Evolutionary conservation across 2,329 filamentous ascomycete species (phyloP), one percentile per base, ranked within the genome.

Genomic region (Cytospora paraplurivora): DNA sequence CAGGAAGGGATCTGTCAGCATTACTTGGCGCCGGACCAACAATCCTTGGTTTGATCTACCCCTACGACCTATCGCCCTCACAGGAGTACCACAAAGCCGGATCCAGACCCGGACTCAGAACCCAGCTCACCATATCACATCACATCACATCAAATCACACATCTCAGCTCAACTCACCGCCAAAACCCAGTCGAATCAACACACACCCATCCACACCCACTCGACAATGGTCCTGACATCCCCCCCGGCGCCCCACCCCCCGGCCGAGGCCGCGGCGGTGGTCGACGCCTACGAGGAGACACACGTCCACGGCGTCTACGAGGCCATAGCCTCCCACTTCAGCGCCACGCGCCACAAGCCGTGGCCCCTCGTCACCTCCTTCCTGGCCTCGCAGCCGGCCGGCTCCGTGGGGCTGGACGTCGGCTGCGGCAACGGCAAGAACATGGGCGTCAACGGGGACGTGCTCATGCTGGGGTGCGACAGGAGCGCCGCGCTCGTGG

Each of bases 391-490:
- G 37, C 84, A 90, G 55, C 73, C 82, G 0, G 78, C 87, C 13
- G 94, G 93, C 33, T 85, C 91, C 56, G 78, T 98, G 62, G 95
- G 95, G 11, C 82, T 97, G 37, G 95, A 99, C 76, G 83, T 98
- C 62, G 95, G 95, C 66, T 98, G 95, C 77, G 95, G 95, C 65
- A 99, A 99, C 78, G 95, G 95, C 69, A 98, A 98, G 81, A 97
- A 98, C 75, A 81, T 98, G 66, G 80, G 84, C 65, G 90, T 96
- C 63, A 96, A 96, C 76, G 83, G 82, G 27, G 77, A 85, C 70
- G 78, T 97, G 56, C 93, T 91, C 78, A 89, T 97, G 60, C 75
- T 98, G 64, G 94, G 88, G 63, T 94, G 90, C 62, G 95, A 98
- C 79, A 86, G 92, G 80, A 96, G 86, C 70, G 81, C 79, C 32